Evolutionary conservation across 805 yeast genomes (phyloP).

Genomic region (Myxozyma monticola): DNA sequence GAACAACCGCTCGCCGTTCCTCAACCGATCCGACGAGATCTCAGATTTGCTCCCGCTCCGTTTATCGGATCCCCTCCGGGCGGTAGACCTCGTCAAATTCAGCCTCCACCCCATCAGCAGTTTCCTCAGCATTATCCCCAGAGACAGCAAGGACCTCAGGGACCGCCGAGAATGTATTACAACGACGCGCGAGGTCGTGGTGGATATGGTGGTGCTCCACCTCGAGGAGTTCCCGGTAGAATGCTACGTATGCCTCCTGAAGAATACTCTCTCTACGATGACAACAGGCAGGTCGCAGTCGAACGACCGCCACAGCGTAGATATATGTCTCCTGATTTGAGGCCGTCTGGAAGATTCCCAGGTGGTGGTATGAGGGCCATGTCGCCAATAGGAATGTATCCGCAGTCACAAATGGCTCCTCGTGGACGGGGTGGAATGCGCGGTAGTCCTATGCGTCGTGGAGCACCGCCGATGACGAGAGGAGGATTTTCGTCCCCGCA

Average conservation of each 20-base stretch:
- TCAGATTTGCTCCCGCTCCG: too few species aligned
- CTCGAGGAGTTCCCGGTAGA: slow-evolving; percentile 3
- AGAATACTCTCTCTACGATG: slow-evolving; percentile 7
- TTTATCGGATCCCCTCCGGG: too few species aligned
- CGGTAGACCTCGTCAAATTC: too few species aligned
- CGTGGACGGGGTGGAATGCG: not conserved
- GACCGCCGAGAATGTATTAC: too few species aligned
- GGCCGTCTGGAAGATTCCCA: slow-evolving; percentile 1
- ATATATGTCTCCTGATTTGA: slow-evolving; percentile 6
- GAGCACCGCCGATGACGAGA: not conserved
- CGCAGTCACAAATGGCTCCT: not conserved
- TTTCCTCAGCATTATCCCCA: too few species aligned
- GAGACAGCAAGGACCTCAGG: too few species aligned
- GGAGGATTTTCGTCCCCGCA: not conserved
- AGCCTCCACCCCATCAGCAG: too few species aligned
- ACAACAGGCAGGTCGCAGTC: not conserved
- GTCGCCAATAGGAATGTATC: not conserved
- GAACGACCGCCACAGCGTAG: slow-evolving; percentile 1
- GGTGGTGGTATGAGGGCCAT: not conserved
- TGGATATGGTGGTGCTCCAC: slow-evolving; percentile 5
- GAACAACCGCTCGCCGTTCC: too few species aligned
- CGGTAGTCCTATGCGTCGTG: slow-evolving; percentile 3
- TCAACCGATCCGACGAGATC: too few species aligned
- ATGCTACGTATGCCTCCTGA: slow-evolving; percentile 7
- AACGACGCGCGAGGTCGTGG: too few species aligned